Evolutionary conservation across 2,329 filamentous ascomycete genomes (phyloP), one percentile per base, ranked within the genome.

Genomic region (Graphilbum fragrans): DNA sequence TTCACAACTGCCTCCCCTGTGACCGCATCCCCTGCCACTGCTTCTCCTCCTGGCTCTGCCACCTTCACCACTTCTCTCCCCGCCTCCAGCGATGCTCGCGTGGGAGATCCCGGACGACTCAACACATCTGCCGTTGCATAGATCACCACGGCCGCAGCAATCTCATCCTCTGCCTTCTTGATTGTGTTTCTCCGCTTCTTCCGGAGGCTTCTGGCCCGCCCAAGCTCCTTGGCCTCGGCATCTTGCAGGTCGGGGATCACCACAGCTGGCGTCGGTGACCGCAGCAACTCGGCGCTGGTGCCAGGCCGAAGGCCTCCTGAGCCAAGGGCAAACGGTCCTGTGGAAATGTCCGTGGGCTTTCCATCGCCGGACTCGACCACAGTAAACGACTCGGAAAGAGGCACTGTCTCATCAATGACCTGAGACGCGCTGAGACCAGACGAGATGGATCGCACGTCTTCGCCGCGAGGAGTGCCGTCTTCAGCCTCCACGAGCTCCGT

Each of bases 91-190:
- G 8, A 17, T 38, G 45, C 50, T 47, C 44, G 38, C 32, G 35
- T 42, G 52, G 63, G 49, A 60, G 63, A 23, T 52, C 53, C 21
- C 57, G 44, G 58, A 36, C 65, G 64, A 43, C 63, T 67, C 43
- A 72, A 52, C 35, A 60, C 63, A 45, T 69, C 67, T 27, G 62
- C 67, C 9, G 69, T 62, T 32, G 72, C 70, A 46, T 70, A 71
- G 18, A 74, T 64, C 20, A 73, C 62, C 20, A 73, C 70, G 14
- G 67, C 71, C 27, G 70, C 66, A 27, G 71, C 71, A 25, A 74
- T 56, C 27, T 66, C 63, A 44, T 74, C 72, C 52, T 75, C 70
- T 16, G 65, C 66, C 16, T 65, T 57, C 31, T 60, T 62, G 27
- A 68, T 55, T n/a, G 61, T 61, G 44, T 64, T 57, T 44, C 61